phyloP scores from a whole-genome alignment of 352 stramenopile species.

The Globisporangium nagaii region DNA sequence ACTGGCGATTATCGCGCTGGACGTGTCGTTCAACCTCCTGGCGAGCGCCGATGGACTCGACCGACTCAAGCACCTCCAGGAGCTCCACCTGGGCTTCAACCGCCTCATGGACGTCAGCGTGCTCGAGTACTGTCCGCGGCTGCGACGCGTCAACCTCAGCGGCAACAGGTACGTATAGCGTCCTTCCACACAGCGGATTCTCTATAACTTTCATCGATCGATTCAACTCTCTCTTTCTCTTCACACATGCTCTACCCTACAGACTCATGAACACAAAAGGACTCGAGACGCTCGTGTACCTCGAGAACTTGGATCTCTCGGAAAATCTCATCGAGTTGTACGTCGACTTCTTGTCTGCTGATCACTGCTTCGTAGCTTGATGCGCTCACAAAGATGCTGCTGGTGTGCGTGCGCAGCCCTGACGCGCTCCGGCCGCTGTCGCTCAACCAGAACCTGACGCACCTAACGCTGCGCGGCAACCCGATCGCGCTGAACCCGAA shows the following conservation, averaged over 20 bases:
- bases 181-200: not conserved
- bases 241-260: too few relatives aligned
- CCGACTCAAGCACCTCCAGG: constrained; percentile 55
- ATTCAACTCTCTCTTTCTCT: too few relatives aligned
- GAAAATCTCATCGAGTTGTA: constrained; percentile 79
- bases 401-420: constrained; percentile 23
- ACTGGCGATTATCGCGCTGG: constrained; percentile 34
- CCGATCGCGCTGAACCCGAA: constrained; percentile 49
- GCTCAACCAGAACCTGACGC: constrained; percentile 62
- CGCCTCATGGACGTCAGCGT: constrained; percentile 47
- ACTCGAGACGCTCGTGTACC: constrained; percentile 50
- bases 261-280: constrained; percentile 57
- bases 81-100: constrained; percentile 70
- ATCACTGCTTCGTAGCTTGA: too few relatives aligned
- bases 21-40: constrained; percentile 72
- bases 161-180: constrained; percentile 44
- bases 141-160: constrained; percentile 60
- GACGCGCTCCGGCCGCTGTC: constrained; percentile 59
- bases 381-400: too few relatives aligned
- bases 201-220: too few relatives aligned
- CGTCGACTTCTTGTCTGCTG: constrained; percentile 8
- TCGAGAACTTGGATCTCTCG: constrained; percentile 64
- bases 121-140: constrained; percentile 57
- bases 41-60: constrained; percentile 39
- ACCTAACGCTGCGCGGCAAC: constrained; percentile 63